These are phyloP conservation scores for Colletotrichum cordylinicola DNA, from an alignment of 2,329 filamentous ascomycete species.

Conservation along the genomic window DNA sequence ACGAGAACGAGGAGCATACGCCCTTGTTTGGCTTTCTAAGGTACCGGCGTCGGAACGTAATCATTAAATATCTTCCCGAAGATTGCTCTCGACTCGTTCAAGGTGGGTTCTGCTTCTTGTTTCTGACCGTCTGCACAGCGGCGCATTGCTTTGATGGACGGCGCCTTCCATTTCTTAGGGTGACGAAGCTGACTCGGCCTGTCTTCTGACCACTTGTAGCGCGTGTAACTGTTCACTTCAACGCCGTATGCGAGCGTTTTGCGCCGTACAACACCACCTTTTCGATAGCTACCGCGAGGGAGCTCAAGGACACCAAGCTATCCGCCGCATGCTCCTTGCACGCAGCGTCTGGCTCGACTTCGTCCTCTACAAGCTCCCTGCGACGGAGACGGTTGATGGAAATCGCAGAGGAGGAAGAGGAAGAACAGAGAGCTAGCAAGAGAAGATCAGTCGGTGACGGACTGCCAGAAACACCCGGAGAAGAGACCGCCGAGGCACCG, in stretches of 20 bases:
- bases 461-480: slow-evolving; percentile 25
- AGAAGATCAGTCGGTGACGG: slow-evolving; percentile 61
- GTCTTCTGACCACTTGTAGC: slow-evolving; percentile 54
- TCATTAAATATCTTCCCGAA: slow-evolving; percentile 92
- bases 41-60: slow-evolving; percentile 86
- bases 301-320: slow-evolving; percentile 86
- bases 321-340: slow-evolving; percentile 90
- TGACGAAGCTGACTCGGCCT: slow-evolving; percentile 15
- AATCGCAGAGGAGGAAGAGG: slow-evolving; percentile 92
- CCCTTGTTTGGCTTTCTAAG: slow-evolving; percentile 92
- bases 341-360: slow-evolving; percentile 84
- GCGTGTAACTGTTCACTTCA: slow-evolving; percentile 78
- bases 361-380: slow-evolving; percentile 83
- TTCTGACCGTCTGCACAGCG: background rate
- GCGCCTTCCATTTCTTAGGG: slow-evolving; percentile 4
- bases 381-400: slow-evolving; percentile 82
- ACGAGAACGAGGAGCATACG: slow-evolving; percentile 64
- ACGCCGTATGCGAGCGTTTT: slow-evolving; percentile 72
- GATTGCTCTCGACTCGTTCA: slow-evolving; percentile 89
- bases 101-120: slow-evolving; percentile 63
- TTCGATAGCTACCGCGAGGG: slow-evolving; percentile 74
- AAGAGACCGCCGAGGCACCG: slow-evolving; percentile 29
- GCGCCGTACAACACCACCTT: slow-evolving; percentile 87
- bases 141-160: slow-evolving; percentile 3
- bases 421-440: slow-evolving; percentile 67